These are phyloP conservation scores for Hanseniaspora lachancei DNA, from an alignment of 805 yeast species.

Conservation along the genomic window DNA sequence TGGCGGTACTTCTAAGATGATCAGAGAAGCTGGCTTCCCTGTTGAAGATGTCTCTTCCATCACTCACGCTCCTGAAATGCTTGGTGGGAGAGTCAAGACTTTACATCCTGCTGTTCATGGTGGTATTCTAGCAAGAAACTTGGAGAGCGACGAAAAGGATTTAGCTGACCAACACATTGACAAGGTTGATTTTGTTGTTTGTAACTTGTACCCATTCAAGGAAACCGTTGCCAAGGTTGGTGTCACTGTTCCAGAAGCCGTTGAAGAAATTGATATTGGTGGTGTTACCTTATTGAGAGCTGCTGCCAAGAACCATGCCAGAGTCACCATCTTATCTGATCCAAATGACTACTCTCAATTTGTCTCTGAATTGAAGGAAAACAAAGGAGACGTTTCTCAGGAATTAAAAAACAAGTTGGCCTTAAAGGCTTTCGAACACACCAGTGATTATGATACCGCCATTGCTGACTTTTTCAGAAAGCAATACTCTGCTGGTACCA, in stretches of 20 bases:
- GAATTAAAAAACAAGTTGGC: conserved; percentile 75
- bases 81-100: conserved; percentile 97
- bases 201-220: conserved; percentile 96
- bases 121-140: conserved; percentile 87
- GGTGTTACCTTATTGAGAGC: conserved; percentile 96
- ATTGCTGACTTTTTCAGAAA: conserved; percentile 96
- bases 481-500: conserved; percentile 77
- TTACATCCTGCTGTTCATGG: conserved; percentile 98
- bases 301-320: conserved; percentile 94
- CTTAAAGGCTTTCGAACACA: conserved; percentile 93
- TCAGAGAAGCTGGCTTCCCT: conserved; percentile 95
- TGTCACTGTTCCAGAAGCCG: conserved; percentile 93
- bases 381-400: conserved; percentile 45
- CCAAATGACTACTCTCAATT: conserved; percentile 86
- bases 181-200: conserved; percentile 91
- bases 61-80: conserved; percentile 98
- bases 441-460: conserved; percentile 93
- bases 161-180: conserved; percentile 80
- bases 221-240: conserved; percentile 92
- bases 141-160: conserved; percentile 82
- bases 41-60: conserved; percentile 90
- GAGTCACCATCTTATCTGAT: conserved; percentile 91
- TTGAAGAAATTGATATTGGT: conserved; percentile 96
- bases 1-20: conserved; percentile 91
- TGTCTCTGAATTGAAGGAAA: conserved; percentile 56